These are phyloP conservation scores for Coemansia reversa DNA, from an alignment of 192 early-diverging fungal species.

Conservation along the genomic window DNA sequence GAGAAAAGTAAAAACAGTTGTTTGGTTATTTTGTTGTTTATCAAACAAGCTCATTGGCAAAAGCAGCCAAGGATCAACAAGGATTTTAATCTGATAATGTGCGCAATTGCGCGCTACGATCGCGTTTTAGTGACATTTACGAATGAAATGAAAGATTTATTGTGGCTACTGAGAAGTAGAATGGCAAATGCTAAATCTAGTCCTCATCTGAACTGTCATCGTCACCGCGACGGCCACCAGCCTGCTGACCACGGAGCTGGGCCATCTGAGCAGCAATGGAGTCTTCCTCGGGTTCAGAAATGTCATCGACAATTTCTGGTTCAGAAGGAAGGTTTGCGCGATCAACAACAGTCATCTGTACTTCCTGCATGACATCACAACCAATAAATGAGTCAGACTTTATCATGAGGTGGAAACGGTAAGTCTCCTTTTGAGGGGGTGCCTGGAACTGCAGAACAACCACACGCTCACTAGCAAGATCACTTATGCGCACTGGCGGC, in stretches of 20 bases:
- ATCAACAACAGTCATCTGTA: slow-evolving; percentile 74
- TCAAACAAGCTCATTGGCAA: too few relatives aligned
- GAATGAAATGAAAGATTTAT: too few relatives aligned
- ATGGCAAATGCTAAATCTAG: slow-evolving; percentile 12
- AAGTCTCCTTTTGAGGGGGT: slow-evolving; percentile 79
- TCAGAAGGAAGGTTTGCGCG: slow-evolving; percentile 73
- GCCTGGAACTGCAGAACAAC: slow-evolving; percentile 91
- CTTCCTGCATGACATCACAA: slow-evolving; percentile 74
- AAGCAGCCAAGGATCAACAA: not conserved
- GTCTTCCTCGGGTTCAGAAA: slow-evolving; percentile 95
- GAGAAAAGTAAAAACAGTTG: too few relatives aligned
- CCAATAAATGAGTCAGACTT: slow-evolving; percentile 89
- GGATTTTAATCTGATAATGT: not conserved
- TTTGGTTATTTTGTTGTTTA: too few relatives aligned
- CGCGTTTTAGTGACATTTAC: too few relatives aligned
- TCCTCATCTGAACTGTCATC: slow-evolving; percentile 58
- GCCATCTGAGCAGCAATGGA: slow-evolving; percentile 96
- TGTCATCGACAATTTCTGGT: slow-evolving; percentile 76
- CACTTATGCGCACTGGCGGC: slow-evolving; percentile 72
- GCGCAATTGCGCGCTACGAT: too few relatives aligned
- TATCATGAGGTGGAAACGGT: slow-evolving; percentile 77
- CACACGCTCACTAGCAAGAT: slow-evolving; percentile 64
- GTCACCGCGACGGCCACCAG: slow-evolving; percentile 34
- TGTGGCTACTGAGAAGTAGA: too few relatives aligned
- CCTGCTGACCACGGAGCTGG: slow-evolving; percentile 74